Conservation (phyloP, 2,329 filamentous ascomycete species). For the Cordyceps cateniannulata region DNA sequence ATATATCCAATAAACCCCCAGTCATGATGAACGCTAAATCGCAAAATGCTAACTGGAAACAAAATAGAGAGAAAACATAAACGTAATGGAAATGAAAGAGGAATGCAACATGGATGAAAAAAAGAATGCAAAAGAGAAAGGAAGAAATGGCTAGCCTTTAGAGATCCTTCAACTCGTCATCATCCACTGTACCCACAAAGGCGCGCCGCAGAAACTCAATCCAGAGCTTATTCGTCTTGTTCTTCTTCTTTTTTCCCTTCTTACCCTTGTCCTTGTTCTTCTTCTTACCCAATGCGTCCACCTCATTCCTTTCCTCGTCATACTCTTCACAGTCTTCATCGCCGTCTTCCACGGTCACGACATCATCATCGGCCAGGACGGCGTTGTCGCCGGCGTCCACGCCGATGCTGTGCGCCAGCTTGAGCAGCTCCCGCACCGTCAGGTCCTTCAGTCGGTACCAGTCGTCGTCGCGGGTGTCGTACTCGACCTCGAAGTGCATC, state of each 20-base stretch:
- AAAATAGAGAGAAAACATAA: background rate
- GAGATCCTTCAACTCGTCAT: conserved; percentile 55
- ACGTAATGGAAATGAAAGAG: background rate
- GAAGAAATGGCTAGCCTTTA: conserved; percentile 14
- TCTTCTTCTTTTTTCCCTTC: conserved; percentile 39
- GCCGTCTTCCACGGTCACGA: background rate
- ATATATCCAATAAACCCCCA: background rate
- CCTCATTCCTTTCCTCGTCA: conserved; percentile 22
- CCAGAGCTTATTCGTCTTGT: conserved; percentile 64
- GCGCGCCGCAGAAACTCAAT: conserved; percentile 69
- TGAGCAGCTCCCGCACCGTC: conserved; percentile 74
- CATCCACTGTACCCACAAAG: conserved; percentile 67
- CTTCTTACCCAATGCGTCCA: background rate
- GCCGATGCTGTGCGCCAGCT: conserved; percentile 62
- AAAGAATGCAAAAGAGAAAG: background rate
- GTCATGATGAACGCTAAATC: background rate
- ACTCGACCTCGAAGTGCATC: conserved; percentile 77
- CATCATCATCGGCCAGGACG: background rate
- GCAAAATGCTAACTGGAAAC: background rate
- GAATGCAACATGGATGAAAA: background rate
- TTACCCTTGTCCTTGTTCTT: conserved; percentile 15
- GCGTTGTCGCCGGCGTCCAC: conserved; percentile 10
- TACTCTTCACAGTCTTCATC: background rate
- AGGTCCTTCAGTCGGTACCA: conserved; percentile 73
- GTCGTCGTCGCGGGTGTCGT: conserved; percentile 72